Base-by-base conservation (phyloP, 805 yeast genomes). In the Pichia insulana region DNA sequence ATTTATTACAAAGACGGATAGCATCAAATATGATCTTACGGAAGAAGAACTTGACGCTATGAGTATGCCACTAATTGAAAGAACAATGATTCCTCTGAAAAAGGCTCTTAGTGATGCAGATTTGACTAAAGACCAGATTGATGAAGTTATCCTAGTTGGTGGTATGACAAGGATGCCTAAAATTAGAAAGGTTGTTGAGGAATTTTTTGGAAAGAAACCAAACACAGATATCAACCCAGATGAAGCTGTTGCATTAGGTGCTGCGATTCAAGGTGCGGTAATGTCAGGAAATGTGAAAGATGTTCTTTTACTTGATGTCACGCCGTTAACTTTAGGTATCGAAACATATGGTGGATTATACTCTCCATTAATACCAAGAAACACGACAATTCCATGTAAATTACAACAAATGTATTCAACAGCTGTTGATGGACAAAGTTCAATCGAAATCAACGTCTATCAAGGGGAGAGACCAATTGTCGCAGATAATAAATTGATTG, bases 391-490 rank as follows among this genome's bases (percentile, higher is more conserved):
- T 53, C 97, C 97, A 57, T 88, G 96, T 60, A 84, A 85, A 74
- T 80, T 88, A 68, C 78, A 90, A 40, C 96, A 89, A 71, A 78
- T 85, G 64, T 88, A 88, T 75, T 85, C 95, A 39, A 87, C 96
- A 48, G 96, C 95, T 39, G 87, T 92, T 49, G 87, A 90, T 57
- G 96, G 96, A 56, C 96, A 87, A 72, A 86, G 90, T 55, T 79
- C 94, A 42, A 95, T 87, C 53, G 95, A 87, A 70, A 84, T 88
- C 67, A 83, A 95, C 66, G 97, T 88, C 46, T 88, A 85, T 86
- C 97, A 88, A 73, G 97, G 97, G 65, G 97, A 88, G 73, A 78
- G 97, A 69, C 95, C 89, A 66, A 76, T 88, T 59, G 95, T 90
- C 54, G 80, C 88, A 68, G 96, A 88, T 75, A 89, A 88, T 79